Percentiles rank a stretch among this genome's conserved stretches.
Evolutionary conservation across 1,139 yeast genomes (phyloP).

Genomic region (Scheffersomyces stambukii): DNA sequence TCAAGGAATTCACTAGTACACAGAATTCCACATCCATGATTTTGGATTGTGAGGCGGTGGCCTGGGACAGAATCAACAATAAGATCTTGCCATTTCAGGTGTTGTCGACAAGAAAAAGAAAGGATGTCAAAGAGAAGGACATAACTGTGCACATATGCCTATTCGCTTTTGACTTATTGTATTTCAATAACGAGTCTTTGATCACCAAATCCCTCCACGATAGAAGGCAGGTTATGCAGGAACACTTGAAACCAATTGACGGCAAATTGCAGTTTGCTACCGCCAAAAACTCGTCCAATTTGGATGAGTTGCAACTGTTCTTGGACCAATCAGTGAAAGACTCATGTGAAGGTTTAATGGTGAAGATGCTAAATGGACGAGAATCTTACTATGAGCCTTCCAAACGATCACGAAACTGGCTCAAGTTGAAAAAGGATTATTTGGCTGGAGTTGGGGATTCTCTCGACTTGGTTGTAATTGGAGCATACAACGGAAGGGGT

Average conservation of each 20-base stretch:
- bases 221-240: conserved; percentile 58
- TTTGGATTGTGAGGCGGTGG: conserved; percentile 97
- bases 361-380: conserved; percentile 75
- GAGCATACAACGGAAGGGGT: conserved; percentile 92
- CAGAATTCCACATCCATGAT: conserved; percentile 52
- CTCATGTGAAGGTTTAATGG: conserved; percentile 96
- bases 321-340: conserved; percentile 87
- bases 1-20: conserved; percentile 52
- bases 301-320: conserved; percentile 79
- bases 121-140: conserved; percentile 82
- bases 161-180: conserved; percentile 85
- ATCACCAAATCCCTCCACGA: conserved; percentile 66
- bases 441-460: conserved; percentile 95
- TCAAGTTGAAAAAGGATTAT: conserved; percentile 90
- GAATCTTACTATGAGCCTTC: conserved; percentile 92
- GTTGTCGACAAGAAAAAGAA: conserved; percentile 86
- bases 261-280: conserved; percentile 87
- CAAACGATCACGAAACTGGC: conserved; percentile 92
- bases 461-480: conserved; percentile 86
- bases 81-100: conserved; percentile 92
- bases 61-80: conserved; percentile 76
- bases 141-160: conserved; percentile 88
- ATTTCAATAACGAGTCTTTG: conserved; percentile 65
- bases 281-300: conserved; percentile 65
- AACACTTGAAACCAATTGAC: conserved; percentile 55